Evolutionary conservation across 1,139 yeast species (phyloP), one percentile per base, ranked within the genome.

Genomic region (Debaryomyces udenii): DNA sequence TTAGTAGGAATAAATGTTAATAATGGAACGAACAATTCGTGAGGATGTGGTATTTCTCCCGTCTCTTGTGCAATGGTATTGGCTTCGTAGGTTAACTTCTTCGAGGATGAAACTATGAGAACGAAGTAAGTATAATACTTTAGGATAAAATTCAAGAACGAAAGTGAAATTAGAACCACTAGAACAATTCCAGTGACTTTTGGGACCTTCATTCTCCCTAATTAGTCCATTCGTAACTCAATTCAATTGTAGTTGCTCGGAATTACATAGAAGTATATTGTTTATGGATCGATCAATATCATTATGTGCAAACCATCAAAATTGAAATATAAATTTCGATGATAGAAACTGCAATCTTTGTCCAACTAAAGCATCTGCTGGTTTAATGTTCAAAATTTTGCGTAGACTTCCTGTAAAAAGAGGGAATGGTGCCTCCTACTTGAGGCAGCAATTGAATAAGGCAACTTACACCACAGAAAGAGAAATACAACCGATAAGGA

Each of bases 21-120:
- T 27, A 69, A 52, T 3, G 75, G 75, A 6, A 69, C 74, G 47
- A 59, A 69, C 38, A 68, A 53, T 45, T 68, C 73, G 45, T 68
- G 73, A 10, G 75, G 74, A 48, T 67, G 74, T 3, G 71, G 73
- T 2, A 65, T 52, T 40, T 62, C 68, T 4, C 69, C 70, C 2
- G 69, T 62, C 46, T 64, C 69, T 50, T 66, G 61, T 27, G 65
- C 62, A 16, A 64, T 53, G 32, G 58, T 44, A 44, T 56, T 55
- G 34, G 56, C 52, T 31, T 58, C 62, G 34, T 50, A 48, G 31
- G 59, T 53, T 9, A 57, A 48, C 5, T 53, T 49, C 41, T 63
- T 62, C 16, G 66, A 53, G 4, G 68, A 61, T 11, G 69, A 57
- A 6, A 66, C 64, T 45, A 66, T 60, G 11, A 63, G 42, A 18